A percentile compares a stretch with the other conserved stretches of the same genome.
phyloP scores from a whole-genome alignment of 179 eudicot species.

The Beta corolliflora region DNA sequence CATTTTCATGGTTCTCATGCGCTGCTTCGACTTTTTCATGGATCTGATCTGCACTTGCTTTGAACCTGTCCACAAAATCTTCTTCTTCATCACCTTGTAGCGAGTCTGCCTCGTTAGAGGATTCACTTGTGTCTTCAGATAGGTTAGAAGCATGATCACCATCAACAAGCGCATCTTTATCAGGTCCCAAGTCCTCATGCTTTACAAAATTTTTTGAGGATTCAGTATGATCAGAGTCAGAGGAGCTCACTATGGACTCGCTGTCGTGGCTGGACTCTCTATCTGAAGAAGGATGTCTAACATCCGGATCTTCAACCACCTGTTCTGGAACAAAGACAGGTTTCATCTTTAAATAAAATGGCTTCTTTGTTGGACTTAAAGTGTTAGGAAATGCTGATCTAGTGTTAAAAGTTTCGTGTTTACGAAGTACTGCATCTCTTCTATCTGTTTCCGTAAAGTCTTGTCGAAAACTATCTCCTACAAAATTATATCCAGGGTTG shows the following conservation, averaged over 20 bases:
- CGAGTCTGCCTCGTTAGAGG: slow-evolving; percentile 10
- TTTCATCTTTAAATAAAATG: slow-evolving; percentile 20
- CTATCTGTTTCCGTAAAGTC: slow-evolving; percentile 23
- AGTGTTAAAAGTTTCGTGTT: slow-evolving; percentile 71
- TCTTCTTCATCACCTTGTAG: slow-evolving; percentile 1
- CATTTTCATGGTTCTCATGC: slow-evolving; percentile 35
- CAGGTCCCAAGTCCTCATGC: slow-evolving; percentile 30
- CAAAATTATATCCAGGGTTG: slow-evolving; percentile 25
- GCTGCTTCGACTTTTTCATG: slow-evolving; percentile 24
- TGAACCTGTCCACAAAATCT: not conserved
- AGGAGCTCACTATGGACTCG: not conserved
- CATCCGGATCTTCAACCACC: slow-evolving; percentile 33
- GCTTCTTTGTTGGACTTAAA: slow-evolving; percentile 25
- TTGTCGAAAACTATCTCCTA: slow-evolving; percentile 14
- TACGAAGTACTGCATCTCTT: slow-evolving; percentile 52
- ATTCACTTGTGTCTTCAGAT: slow-evolving; percentile 11
- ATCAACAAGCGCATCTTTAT: not conserved
- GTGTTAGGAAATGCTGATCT: slow-evolving; percentile 52
- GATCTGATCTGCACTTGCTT: slow-evolving; percentile 16
- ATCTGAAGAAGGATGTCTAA: slow-evolving; percentile 37
- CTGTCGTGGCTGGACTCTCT: slow-evolving; percentile 42
- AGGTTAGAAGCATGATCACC: slow-evolving; percentile 22
- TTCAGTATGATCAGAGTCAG: slow-evolving; percentile 32
- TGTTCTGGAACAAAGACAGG: slow-evolving; percentile 69
- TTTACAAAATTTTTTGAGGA: slow-evolving; percentile 37